Percentiles rank a stretch among this genome's conserved stretches.
Conservation (phyloP, 2,329 filamentous ascomycete genomes). For the Xylariaceae sp. region DNA sequence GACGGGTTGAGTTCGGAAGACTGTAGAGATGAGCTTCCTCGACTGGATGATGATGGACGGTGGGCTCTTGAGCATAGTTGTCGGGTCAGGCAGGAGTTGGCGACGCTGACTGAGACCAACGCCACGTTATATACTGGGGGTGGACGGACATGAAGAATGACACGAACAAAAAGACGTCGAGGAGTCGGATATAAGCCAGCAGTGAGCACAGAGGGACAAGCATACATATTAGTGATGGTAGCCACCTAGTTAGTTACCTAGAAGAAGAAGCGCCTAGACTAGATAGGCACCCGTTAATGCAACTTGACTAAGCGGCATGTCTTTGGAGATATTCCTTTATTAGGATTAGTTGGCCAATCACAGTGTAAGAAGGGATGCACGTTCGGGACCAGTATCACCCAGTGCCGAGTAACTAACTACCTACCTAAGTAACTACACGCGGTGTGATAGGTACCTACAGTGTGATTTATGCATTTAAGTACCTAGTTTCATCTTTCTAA, state of each 20-base stretch:
- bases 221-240: too few species aligned
- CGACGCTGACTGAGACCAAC: constrained; percentile 24
- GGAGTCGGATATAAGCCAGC: neutral
- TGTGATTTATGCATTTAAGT: too few species aligned
- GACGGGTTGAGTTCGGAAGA: constrained; percentile 26
- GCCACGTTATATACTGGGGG: constrained; percentile 24
- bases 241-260: too few species aligned
- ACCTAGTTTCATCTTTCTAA: too few species aligned
- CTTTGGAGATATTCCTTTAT: neutral
- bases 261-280: too few species aligned
- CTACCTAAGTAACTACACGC: too few species aligned
- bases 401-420: constrained; percentile 4
- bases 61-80: constrained; percentile 41
- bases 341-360: constrained; percentile 4
- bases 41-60: constrained; percentile 37
- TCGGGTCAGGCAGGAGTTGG: constrained; percentile 30
- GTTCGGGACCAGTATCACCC: constrained; percentile 10
- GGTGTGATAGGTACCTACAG: too few species aligned
- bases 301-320: too few species aligned
- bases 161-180: neutral
- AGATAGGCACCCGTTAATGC: too few species aligned
- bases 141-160: constrained; percentile 21
- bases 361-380: neutral
- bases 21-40: constrained; percentile 36
- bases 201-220: neutral